Conservation (phyloP, 208 protist genomes). For the Leishmania lainsoni region DNA sequence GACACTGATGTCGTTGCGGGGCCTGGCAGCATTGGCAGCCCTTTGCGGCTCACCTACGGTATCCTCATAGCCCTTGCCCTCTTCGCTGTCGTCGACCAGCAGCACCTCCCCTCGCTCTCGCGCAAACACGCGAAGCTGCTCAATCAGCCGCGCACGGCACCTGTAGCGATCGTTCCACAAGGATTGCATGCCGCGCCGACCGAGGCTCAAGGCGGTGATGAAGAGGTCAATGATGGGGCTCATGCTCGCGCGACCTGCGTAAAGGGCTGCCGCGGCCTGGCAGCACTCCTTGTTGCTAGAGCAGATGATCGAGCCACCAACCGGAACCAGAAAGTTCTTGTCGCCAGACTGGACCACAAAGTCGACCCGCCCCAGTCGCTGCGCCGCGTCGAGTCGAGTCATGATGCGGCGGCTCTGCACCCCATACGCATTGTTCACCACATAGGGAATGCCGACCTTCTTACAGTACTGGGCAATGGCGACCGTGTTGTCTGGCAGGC, state of each 20-base stretch:
- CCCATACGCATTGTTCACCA: conserved; percentile 99
- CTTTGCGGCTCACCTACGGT: background rate
- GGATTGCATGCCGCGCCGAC: conserved; percentile 67
- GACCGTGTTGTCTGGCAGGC: conserved; percentile 94
- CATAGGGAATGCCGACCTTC: conserved; percentile 79
- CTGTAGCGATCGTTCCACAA: conserved; percentile 84
- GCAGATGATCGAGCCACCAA: conserved; percentile 89
- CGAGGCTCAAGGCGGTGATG: conserved; percentile 96
- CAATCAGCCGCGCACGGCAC: conserved; percentile 33
- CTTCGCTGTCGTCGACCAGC: conserved; percentile 13
- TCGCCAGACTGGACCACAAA: conserved; percentile 97
- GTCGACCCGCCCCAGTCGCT: conserved; percentile 89
- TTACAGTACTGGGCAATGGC: conserved; percentile 92
- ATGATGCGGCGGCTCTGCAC: conserved; percentile 91
- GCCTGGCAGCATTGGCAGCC: background rate
- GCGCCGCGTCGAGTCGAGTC: conserved; percentile 74
- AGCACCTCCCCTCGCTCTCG: conserved; percentile 48
- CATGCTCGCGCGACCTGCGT: conserved; percentile 94
- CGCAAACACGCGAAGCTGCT: conserved; percentile 56
- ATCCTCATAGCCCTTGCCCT: conserved; percentile 3
- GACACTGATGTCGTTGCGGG: conserved; percentile 87
- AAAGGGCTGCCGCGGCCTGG: conserved; percentile 56
- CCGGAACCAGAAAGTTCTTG: conserved; percentile 99
- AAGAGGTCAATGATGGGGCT: conserved; percentile 95
- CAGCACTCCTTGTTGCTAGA: conserved; percentile 28